phyloP scores from a whole-genome alignment of 345 rosid genomes.

The Bruguiera gymnorhiza region DNA sequence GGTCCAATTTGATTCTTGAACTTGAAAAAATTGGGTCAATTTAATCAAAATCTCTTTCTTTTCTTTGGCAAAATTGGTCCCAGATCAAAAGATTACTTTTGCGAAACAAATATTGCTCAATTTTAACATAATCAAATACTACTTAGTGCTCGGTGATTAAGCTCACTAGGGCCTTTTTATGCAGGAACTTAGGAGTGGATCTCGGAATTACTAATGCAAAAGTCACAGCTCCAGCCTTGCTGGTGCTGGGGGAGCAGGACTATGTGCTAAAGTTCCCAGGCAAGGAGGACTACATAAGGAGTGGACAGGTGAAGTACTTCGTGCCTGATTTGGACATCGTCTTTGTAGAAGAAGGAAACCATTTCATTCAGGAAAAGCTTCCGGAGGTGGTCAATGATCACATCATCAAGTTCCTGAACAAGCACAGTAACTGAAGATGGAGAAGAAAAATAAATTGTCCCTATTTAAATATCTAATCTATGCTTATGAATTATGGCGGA shows the following conservation, averaged over 20 bases:
- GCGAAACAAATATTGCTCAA: too few relatives aligned
- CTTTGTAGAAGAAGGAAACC: conserved; percentile 32
- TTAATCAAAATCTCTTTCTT: too few relatives aligned
- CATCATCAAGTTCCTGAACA: conserved; percentile 34
- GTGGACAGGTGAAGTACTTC: conserved; percentile 29
- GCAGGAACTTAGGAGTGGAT: conserved; percentile 13
- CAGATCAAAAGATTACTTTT: too few relatives aligned
- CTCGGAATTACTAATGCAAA: conserved; percentile 20
- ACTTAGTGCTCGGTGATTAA: too few relatives aligned
- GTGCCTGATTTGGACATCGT: conserved; percentile 35
- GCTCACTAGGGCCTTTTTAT: too few relatives aligned
- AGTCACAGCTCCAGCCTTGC: conserved; percentile 25
- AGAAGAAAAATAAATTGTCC: too few relatives aligned
- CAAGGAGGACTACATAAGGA: conserved; percentile 30
- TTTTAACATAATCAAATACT: too few relatives aligned
- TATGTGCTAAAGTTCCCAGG: conserved; percentile 27
- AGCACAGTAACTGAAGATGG: conserved; percentile 10
- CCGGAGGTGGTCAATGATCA: conserved; percentile 32
- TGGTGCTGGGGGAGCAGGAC: conserved; percentile 42
- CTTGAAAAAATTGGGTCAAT: too few relatives aligned
- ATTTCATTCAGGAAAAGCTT: conserved; percentile 40
- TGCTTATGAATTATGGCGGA: too few relatives aligned
- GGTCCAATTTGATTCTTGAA: too few relatives aligned
- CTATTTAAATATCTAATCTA: too few relatives aligned
- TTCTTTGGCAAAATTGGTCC: too few relatives aligned